Evolutionary conservation across 192 early-diverging fungal species (phyloP).

Genomic region (Backusella psychrophila): DNA sequence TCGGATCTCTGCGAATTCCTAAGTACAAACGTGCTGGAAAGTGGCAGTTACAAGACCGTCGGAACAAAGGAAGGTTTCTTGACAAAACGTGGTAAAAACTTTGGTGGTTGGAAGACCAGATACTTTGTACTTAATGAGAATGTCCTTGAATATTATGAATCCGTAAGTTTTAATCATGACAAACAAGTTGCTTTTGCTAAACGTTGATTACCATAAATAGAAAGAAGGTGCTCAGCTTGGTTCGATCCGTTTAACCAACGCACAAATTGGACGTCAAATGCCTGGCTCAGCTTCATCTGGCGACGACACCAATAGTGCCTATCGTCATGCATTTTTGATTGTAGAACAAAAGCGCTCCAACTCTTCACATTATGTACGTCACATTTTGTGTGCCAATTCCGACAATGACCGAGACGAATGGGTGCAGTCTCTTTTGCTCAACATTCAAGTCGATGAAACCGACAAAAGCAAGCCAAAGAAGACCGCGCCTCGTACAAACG

Average conservation of each 20-base stretch:
- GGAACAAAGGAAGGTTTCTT: conserved; percentile 83
- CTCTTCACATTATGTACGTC: conserved; percentile 60
- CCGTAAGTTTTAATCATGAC: conserved; percentile 39
- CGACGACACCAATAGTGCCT: conserved; percentile 47
- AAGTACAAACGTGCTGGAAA: conserved; percentile 60
- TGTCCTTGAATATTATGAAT: conserved; percentile 81
- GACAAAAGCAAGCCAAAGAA: conserved; percentile 20
- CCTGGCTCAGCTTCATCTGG: conserved; percentile 9
- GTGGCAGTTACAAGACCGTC: conserved; percentile 33
- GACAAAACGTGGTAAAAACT: conserved; percentile 92
- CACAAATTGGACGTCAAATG: conserved; percentile 66
- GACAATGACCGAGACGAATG: conserved; percentile 90
- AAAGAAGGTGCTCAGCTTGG: conserved; percentile 71
- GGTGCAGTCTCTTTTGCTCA: conserved; percentile 67
- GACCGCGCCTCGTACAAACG: background rate
- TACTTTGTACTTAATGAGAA: conserved; percentile 75
- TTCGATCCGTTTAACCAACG: conserved; percentile 72
- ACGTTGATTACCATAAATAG: conserved; percentile 26
- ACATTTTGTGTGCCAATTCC: conserved; percentile 87
- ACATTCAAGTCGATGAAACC: conserved; percentile 29
- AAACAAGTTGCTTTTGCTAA: background rate
- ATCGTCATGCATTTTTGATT: conserved; percentile 85
- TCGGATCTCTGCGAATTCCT: conserved; percentile 75
- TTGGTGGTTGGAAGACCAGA: conserved; percentile 95
- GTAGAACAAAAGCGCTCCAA: conserved; percentile 68